phyloP scores from a whole-genome alignment of 2,329 filamentous ascomycete species.

The Alternaria gansuensis region DNA sequence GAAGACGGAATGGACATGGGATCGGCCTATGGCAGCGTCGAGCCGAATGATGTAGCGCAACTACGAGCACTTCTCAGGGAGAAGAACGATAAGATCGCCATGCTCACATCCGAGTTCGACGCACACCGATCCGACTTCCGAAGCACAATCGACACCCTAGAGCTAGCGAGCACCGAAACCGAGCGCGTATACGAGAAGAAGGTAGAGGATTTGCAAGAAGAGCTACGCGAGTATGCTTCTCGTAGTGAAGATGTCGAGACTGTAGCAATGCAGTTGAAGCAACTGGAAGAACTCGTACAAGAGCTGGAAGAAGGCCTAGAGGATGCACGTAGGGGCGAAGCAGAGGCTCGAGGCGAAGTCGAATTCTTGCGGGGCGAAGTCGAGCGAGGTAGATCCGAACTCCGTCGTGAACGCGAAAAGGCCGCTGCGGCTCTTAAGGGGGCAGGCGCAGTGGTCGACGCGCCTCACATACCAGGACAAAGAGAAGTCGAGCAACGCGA shows the following conservation, averaged over 20 bases:
- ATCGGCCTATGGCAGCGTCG: conserved; percentile 56
- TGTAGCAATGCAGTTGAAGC: conserved; percentile 89
- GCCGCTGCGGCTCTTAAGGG: conserved; percentile 69
- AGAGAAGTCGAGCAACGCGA: conserved; percentile 93
- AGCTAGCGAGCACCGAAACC: conserved; percentile 94
- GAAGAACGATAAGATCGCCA: conserved; percentile 95
- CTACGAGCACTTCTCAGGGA: conserved; percentile 85
- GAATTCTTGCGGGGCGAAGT: conserved; percentile 96
- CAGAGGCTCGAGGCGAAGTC: conserved; percentile 92
- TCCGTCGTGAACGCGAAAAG: conserved; percentile 88
- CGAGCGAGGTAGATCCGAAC: conserved; percentile 85
- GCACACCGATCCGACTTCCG: conserved; percentile 93
- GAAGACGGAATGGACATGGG: conserved; percentile 59
- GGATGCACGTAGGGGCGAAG: conserved; percentile 91
- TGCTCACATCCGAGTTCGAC: conserved; percentile 94
- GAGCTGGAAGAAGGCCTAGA: conserved; percentile 97
- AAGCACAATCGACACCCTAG: conserved; percentile 94
- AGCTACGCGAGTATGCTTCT: conserved; percentile 83
- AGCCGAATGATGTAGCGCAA: conserved; percentile 72
- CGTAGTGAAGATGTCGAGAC: conserved; percentile 88
- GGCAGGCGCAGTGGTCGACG: conserved; percentile 58
- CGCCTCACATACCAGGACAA: conserved; percentile 55
- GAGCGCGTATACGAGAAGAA: conserved; percentile 95
- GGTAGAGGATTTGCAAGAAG: conserved; percentile 83
- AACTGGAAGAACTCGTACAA: conserved; percentile 93